phyloP scores from a whole-genome alignment of 1,139 yeast genomes.

The Magnusiomyces paraingens region DNA sequence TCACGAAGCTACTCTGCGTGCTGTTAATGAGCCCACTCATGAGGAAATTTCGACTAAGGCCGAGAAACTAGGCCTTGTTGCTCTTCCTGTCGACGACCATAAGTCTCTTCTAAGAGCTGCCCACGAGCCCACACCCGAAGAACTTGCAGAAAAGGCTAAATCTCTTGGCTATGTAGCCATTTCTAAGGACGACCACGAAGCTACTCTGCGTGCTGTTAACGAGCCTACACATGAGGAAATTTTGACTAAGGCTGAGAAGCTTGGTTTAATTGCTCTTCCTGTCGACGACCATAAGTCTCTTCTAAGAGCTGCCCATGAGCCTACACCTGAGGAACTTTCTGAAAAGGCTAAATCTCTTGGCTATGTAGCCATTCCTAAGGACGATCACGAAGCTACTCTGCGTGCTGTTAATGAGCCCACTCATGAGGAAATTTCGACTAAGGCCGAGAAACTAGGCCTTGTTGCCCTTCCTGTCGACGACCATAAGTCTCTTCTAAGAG shows the following conservation, averaged over 20 bases:
- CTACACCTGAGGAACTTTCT: slow-evolving; percentile 14
- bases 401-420: slow-evolving; percentile 13
- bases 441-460: slow-evolving; percentile 28
- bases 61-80: slow-evolving; percentile 20
- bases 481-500: slow-evolving; percentile 21
- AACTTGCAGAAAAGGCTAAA: slow-evolving; percentile 17
- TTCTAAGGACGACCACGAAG: slow-evolving; percentile 24
- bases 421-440: slow-evolving; percentile 27
- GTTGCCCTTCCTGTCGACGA: slow-evolving; percentile 33
- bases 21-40: slow-evolving; percentile 22
- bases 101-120: slow-evolving; percentile 5
- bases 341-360: slow-evolving; percentile 9
- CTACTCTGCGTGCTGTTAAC: slow-evolving; percentile 17
- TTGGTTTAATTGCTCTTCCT: slow-evolving; percentile 20
- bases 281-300: slow-evolving; percentile 30
- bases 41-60: slow-evolving; percentile 25
- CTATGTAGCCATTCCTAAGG: slow-evolving; percentile 3
- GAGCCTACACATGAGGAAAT: slow-evolving; percentile 18
- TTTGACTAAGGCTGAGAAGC: slow-evolving; percentile 16
- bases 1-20: slow-evolving; percentile 17
- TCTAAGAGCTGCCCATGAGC: slow-evolving; percentile 11
- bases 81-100: slow-evolving; percentile 20
- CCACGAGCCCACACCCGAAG: slow-evolving; percentile 8
- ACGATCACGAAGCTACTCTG: slow-evolving; percentile 12
- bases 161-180: slow-evolving; percentile 21